Evolutionary conservation across 2,329 filamentous ascomycete genomes (phyloP).

Genomic region (Aspergillus quadricinctus): DNA sequence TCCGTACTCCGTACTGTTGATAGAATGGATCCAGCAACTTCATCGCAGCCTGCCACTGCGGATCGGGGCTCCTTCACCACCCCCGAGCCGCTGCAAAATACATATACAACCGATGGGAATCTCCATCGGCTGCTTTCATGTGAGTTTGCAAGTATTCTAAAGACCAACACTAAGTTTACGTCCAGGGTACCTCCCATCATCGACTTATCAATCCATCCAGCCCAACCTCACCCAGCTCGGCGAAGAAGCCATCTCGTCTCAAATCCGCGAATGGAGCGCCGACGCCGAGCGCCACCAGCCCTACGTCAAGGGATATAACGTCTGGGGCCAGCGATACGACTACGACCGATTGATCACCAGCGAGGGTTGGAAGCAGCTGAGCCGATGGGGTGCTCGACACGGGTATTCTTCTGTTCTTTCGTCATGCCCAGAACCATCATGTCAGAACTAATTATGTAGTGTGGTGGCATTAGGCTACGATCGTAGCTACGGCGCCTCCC

Average conservation of each 20-base stretch:
- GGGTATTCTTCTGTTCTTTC: too few relatives aligned
- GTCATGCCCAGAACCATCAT: too few relatives aligned
- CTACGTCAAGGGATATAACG: constrained; percentile 56
- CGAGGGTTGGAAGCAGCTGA: constrained; percentile 56
- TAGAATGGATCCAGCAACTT: background rate
- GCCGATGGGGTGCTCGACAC: constrained; percentile 30
- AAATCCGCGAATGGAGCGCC: constrained; percentile 35
- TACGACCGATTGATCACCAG: constrained; percentile 58
- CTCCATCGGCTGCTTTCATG: constrained; percentile 51
- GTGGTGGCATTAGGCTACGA: constrained; percentile 25
- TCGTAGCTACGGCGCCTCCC: constrained; percentile 14
- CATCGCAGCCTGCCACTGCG: constrained; percentile 26
- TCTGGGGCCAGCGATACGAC: constrained; percentile 54
- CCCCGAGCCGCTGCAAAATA: constrained; percentile 50
- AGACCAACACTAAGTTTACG: background rate
- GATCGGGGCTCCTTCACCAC: constrained; percentile 54
- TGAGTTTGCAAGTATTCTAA: constrained; percentile 26
- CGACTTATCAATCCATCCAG: constrained; percentile 52
- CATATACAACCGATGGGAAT: constrained; percentile 53
- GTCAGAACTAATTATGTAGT: constrained; percentile 7
- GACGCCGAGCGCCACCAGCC: constrained; percentile 65
- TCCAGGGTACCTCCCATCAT: constrained; percentile 42
- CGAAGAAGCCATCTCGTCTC: constrained; percentile 28
- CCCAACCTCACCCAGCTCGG: constrained; percentile 23
- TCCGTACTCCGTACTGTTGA: background rate